Conservation (phyloP, 352 stramenopile genomes). For the Globisporangium solare region DNA sequence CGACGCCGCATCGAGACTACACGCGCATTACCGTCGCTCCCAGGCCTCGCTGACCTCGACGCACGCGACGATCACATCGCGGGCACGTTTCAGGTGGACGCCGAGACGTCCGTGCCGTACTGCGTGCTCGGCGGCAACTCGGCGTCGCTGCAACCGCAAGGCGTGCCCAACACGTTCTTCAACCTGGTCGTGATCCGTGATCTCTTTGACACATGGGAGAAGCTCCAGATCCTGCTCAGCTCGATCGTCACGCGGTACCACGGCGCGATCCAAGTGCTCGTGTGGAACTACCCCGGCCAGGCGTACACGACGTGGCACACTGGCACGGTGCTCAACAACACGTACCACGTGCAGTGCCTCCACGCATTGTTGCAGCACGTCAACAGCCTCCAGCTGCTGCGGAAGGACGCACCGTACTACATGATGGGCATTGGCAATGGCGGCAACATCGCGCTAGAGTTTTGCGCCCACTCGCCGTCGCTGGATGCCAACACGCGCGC, state of each 20-base stretch:
- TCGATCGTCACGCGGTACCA: constrained; percentile 86
- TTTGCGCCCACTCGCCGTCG: constrained; percentile 49
- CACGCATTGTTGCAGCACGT: constrained; percentile 75
- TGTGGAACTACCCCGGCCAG: constrained; percentile 97
- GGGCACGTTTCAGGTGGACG: constrained; percentile 88
- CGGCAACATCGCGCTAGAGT: constrained; percentile 83
- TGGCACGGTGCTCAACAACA: constrained; percentile 90
- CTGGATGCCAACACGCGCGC: constrained; percentile 62
- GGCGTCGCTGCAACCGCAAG: constrained; percentile 7
- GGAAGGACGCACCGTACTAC: constrained; percentile 83
- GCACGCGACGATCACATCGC: constrained; percentile 41
- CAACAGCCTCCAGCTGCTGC: constrained; percentile 32
- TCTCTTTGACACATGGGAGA: constrained; percentile 94
- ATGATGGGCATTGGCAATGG: constrained; percentile 92
- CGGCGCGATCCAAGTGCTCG: constrained; percentile 79
- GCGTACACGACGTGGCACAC: constrained; percentile 92
- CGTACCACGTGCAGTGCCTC: constrained; percentile 86
- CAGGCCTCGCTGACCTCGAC: constrained; percentile 42
- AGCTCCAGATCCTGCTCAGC: constrained; percentile 91
- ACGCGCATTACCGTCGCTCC: constrained; percentile 30
- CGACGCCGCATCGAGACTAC: constrained; percentile 39
- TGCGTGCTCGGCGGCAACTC: constrained; percentile 68
- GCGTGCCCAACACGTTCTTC: constrained; percentile 71
- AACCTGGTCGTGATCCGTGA: constrained; percentile 95
- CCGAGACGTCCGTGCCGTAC: constrained; percentile 91